Conservation (phyloP, 768 basidiomycete species). For the Cytidiella melzeri region DNA sequence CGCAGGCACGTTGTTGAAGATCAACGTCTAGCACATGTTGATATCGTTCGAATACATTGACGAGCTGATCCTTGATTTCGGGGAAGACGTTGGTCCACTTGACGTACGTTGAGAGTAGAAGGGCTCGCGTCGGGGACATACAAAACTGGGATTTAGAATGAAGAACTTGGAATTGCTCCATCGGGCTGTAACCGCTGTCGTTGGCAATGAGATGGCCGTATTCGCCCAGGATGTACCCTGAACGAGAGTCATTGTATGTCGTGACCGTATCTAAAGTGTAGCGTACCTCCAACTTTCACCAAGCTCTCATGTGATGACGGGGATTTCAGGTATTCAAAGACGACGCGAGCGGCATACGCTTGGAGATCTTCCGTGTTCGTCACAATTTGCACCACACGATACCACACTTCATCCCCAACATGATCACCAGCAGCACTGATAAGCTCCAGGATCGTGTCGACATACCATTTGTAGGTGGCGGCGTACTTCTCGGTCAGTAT, state of each 20-base stretch:
- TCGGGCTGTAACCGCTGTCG: constrained; percentile 86
- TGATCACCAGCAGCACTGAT: constrained; percentile 97
- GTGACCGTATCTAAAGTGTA: background rate
- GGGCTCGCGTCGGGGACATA: constrained; percentile 82
- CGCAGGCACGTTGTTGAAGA: constrained; percentile 96
- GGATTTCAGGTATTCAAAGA: constrained; percentile 82
- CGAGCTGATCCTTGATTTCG: constrained; percentile 90
- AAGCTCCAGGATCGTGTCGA: constrained; percentile 93
- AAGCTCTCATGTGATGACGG: constrained; percentile 88
- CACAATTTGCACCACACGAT: constrained; percentile 96
- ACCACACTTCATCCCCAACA: constrained; percentile 99
- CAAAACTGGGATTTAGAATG: constrained; percentile 96
- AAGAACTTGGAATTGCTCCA: constrained; percentile 88
- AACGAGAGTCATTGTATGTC: background rate
- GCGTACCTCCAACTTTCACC: constrained; percentile 90
- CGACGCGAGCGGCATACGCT: constrained; percentile 89
- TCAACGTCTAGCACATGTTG: constrained; percentile 97
- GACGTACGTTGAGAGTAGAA: constrained; percentile 94
- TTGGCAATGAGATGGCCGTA: constrained; percentile 98
- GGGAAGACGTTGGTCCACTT: constrained; percentile 99
- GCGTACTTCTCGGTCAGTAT: constrained; percentile 99
- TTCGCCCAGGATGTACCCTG: constrained; percentile 95
- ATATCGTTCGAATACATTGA: constrained; percentile 95
- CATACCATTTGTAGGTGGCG: constrained; percentile 97
- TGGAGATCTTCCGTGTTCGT: constrained; percentile 98